Percentiles rank a stretch among this genome's conserved stretches.
phyloP scores from a whole-genome alignment of 2,329 filamentous ascomycete species.

The Aspergillus neotritici region DNA sequence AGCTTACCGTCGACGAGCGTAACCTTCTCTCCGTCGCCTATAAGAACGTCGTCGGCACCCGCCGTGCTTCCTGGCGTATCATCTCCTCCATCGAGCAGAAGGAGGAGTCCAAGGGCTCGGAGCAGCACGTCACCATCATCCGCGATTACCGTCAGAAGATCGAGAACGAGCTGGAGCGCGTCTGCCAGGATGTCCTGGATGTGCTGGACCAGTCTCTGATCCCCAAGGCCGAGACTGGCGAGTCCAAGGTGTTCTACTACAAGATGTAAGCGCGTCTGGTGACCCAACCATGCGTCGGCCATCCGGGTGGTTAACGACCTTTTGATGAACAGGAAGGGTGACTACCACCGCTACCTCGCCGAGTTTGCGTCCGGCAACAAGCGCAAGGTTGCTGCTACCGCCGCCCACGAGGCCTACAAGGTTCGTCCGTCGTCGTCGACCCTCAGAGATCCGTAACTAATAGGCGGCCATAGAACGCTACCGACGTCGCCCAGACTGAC shows the following conservation, averaged over 20 bases:
- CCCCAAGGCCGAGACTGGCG: constrained; percentile 89
- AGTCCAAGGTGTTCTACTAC: constrained; percentile 99
- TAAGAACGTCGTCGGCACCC: constrained; percentile 99
- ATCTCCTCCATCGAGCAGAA: constrained; percentile 99
- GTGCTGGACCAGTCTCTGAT: constrained; percentile 91
- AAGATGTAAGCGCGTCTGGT: constrained; percentile 75
- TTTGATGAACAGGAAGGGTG: constrained; percentile 77
- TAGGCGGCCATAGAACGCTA: constrained; percentile 70
- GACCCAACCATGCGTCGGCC: constrained; percentile 42
- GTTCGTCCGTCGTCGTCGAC: constrained; percentile 45
- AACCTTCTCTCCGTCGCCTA: constrained; percentile 98
- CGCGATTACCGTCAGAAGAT: constrained; percentile 98
- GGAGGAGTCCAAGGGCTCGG: constrained; percentile 97
- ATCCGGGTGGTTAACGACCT: constrained; percentile 68
- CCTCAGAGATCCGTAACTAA: not conserved
- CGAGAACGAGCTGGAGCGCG: constrained; percentile 91
- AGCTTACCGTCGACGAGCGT: constrained; percentile 65
- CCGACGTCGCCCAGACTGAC: constrained; percentile 96
- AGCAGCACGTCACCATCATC: constrained; percentile 91
- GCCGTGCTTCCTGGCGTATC: constrained; percentile 98
- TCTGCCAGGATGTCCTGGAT: constrained; percentile 96
- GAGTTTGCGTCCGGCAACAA: constrained; percentile 93
- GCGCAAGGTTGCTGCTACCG: constrained; percentile 90
- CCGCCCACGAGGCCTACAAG: constrained; percentile 98
- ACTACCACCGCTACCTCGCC: constrained; percentile 98